Evolutionary conservation across 1,139 yeast species (phyloP), one percentile per base, ranked within the genome.

Genomic region (Pneumocystis sp.): DNA sequence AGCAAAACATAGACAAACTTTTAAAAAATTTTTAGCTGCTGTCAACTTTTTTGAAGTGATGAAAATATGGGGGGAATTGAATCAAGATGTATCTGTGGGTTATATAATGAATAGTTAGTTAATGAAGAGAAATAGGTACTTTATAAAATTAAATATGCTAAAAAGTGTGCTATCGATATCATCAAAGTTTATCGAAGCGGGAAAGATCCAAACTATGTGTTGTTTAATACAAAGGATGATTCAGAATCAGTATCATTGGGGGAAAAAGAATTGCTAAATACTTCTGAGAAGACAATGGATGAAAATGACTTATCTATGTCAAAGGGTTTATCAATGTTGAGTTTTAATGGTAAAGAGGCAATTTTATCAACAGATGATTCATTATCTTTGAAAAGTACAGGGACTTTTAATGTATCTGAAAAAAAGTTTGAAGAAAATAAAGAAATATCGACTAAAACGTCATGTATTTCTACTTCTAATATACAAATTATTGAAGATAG

Each of bases 81-180:
- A 66, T 57, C 35, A 31, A 12, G 67, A 66, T 21, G 65, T 35
- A 74, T 80, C 66, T 72, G 29, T 31, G n/a, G 62, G 66, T 73
- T 61, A 72, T 72, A 7, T 50, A 68, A n/a, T 76, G 6, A 40
- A 40, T 40, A 42, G 56, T 67, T 63, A 50, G 63, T 65, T 39
- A 35, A 61, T 42, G 63, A 59, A 21, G 29, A 72, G n/a, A 67
- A 75, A 7, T 62, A 68, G 4, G 78, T 50, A 12, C 57, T 50
- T 50, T 50, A 79, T 64, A 81, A 81, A 71, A 76, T 78, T 62
- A 82, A 81, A 72, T 84, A 81, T 70, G 80, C 85, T 10, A 84
- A 84, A 71, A 84, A 75, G 70, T 86, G 84, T 68, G 83, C 85
- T 3, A 78, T 83, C 15, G 73, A 86, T 60, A 83, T 84, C 57